Evolutionary conservation across 352 stramenopile species (phyloP).

Genomic region (Globisporangium alternatum): DNA sequence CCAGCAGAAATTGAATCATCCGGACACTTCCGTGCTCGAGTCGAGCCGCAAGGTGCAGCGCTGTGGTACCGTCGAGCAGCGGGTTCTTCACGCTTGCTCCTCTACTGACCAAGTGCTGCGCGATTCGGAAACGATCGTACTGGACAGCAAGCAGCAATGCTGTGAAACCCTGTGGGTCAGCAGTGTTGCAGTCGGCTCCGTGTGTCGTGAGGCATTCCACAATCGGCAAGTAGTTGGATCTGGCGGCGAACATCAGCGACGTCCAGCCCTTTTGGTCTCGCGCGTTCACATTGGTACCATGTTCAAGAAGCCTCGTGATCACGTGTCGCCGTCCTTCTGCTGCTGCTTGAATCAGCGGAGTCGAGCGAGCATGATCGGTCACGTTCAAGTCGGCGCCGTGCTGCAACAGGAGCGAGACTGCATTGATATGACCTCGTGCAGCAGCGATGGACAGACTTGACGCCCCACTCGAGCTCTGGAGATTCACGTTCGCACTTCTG

Average conservation of each 20-base stretch:
- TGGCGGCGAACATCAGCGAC: slow-evolving; percentile 5
- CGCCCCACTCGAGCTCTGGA: not conserved
- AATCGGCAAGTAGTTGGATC: not conserved
- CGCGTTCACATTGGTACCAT: not conserved
- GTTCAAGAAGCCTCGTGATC: not conserved
- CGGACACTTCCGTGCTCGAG: not conserved
- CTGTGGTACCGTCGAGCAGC: slow-evolving; percentile 3
- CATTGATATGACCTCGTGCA: not conserved
- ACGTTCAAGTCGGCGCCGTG: not conserved
- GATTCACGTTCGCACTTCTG: not conserved
- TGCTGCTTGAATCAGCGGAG: slow-evolving; percentile 1
- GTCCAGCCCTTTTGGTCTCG: not conserved
- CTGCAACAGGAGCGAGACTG: slow-evolving; percentile 5
- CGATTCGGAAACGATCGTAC: not conserved
- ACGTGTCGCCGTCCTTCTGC: not conserved
- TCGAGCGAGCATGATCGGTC: not conserved
- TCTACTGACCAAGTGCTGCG: not conserved
- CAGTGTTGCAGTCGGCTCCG: not conserved
- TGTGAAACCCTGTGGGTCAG: slow-evolving; percentile 1
- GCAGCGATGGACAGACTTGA: not conserved
- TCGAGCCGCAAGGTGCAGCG: slow-evolving; percentile 4
- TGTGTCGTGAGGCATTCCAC: not conserved
- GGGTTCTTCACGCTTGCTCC: not conserved
- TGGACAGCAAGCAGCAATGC: slow-evolving; percentile 8
- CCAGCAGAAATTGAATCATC: not conserved